phyloP scores from a whole-genome alignment of 2,329 filamentous ascomycete species.

The Diaporthe capsici region DNA sequence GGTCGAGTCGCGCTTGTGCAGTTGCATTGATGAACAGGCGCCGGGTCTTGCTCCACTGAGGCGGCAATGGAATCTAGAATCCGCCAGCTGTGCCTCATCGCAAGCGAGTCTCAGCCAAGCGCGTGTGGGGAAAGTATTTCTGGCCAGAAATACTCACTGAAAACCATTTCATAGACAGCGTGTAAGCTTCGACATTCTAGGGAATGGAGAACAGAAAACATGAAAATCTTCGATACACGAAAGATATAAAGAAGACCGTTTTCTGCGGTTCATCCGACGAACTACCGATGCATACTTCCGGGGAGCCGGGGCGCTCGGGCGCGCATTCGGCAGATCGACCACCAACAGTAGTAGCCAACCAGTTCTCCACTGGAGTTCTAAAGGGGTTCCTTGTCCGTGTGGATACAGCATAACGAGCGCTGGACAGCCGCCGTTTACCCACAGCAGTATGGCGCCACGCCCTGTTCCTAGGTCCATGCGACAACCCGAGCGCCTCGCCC shows the following conservation, averaged over 20 bases:
- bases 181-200: not conserved
- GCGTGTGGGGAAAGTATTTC: not conserved
- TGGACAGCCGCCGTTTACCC: not conserved
- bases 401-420: not conserved
- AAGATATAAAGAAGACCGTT: not conserved
- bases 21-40: constrained; percentile 27
- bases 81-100: not conserved
- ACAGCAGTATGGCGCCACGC: constrained; percentile 12
- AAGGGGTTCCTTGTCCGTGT: not conserved
- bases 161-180: not conserved
- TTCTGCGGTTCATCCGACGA: not conserved
- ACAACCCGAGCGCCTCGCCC: not conserved
- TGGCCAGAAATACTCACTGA: not conserved
- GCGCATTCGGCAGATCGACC: constrained; percentile 18
- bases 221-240: not conserved
- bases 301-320: constrained; percentile 6
- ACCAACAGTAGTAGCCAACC: constrained; percentile 13
- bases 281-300: too few relatives aligned
- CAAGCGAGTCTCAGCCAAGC: constrained; percentile 7
- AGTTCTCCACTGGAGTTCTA: not conserved
- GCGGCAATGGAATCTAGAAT: constrained; percentile 6
- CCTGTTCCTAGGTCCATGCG: not conserved
- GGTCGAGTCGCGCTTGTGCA: constrained; percentile 19
- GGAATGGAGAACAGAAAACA: not conserved
- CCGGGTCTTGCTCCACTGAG: constrained; percentile 15